Conservation (phyloP, 2,329 filamentous ascomycete genomes). For the Pleomassaria siparia region DNA sequence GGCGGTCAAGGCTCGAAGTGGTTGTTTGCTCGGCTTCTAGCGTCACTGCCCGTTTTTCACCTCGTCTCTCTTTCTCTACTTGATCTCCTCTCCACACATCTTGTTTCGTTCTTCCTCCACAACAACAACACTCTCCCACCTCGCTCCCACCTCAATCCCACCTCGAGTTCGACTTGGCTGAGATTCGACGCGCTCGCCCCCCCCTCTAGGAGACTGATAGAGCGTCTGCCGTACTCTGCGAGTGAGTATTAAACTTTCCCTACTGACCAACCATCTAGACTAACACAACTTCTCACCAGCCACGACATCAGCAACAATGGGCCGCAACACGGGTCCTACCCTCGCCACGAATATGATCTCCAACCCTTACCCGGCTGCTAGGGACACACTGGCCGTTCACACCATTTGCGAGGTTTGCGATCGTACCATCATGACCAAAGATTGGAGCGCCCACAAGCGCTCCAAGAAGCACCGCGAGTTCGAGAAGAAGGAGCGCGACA, state of each 20-base stretch:
- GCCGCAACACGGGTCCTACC: background rate
- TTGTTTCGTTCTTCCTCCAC: background rate
- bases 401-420: slow-evolving; percentile 37
- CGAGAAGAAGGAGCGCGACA: slow-evolving; percentile 5
- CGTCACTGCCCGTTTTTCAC: background rate
- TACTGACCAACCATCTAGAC: background rate
- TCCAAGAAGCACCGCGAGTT: slow-evolving; percentile 34
- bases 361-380: slow-evolving; percentile 27
- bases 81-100: background rate
- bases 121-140: slow-evolving; percentile 1
- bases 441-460: slow-evolving; percentile 35
- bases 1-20: background rate
- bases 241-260: background rate
- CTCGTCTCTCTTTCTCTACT: background rate
- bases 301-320: slow-evolving; percentile 1
- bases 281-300: background rate
- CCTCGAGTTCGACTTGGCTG: background rate
- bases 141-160: background rate
- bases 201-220: background rate
- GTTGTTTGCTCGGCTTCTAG: background rate
- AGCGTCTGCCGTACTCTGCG: background rate
- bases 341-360: slow-evolving; percentile 3
- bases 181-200: background rate
- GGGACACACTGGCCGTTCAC: slow-evolving; percentile 16
- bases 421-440: slow-evolving; percentile 29